These are phyloP conservation scores for Fusarium paranaense DNA, from an alignment of 2,329 filamentous ascomycete genomes.

Conservation along the genomic window DNA sequence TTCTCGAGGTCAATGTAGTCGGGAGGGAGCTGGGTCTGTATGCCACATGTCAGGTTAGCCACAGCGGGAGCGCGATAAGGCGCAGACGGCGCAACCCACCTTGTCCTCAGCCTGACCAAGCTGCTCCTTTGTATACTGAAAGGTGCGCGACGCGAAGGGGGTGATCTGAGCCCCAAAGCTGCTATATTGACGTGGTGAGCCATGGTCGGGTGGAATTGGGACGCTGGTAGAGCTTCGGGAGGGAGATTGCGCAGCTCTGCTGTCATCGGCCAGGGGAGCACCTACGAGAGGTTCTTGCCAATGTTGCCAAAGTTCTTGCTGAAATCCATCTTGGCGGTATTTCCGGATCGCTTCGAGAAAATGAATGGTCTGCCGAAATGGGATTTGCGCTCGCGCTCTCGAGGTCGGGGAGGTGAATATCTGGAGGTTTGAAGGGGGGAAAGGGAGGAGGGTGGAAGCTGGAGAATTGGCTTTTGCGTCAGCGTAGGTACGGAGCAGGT, in stretches of 20 bases:
- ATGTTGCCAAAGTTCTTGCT: slow-evolving; percentile 67
- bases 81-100: slow-evolving; percentile 59
- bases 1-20: slow-evolving; percentile 99
- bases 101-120: slow-evolving; percentile 95
- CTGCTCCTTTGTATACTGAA: slow-evolving; percentile 98
- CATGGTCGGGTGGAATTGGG: slow-evolving; percentile 28
- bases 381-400: not conserved
- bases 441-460: slow-evolving; percentile 26
- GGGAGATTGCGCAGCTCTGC: slow-evolving; percentile 26
- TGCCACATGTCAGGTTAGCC: slow-evolving; percentile 27
- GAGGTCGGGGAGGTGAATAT: slow-evolving; percentile 5
- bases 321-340: slow-evolving; percentile 64
- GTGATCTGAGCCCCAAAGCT: slow-evolving; percentile 83
- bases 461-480: slow-evolving; percentile 34
- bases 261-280: slow-evolving; percentile 31
- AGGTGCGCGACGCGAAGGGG: slow-evolving; percentile 91
- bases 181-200: slow-evolving; percentile 48
- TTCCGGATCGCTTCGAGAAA: slow-evolving; percentile 10
- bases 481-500: slow-evolving; percentile 36
- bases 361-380: slow-evolving; percentile 7
- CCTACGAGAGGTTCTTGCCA: slow-evolving; percentile 67
- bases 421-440: slow-evolving; percentile 14
- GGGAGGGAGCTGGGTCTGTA: slow-evolving; percentile 90
- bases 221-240: slow-evolving; percentile 18
- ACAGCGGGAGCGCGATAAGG: slow-evolving; percentile 14